Evolutionary conservation across 2,329 filamentous ascomycete species (phyloP).

Genomic region (Phialophora expanda): DNA sequence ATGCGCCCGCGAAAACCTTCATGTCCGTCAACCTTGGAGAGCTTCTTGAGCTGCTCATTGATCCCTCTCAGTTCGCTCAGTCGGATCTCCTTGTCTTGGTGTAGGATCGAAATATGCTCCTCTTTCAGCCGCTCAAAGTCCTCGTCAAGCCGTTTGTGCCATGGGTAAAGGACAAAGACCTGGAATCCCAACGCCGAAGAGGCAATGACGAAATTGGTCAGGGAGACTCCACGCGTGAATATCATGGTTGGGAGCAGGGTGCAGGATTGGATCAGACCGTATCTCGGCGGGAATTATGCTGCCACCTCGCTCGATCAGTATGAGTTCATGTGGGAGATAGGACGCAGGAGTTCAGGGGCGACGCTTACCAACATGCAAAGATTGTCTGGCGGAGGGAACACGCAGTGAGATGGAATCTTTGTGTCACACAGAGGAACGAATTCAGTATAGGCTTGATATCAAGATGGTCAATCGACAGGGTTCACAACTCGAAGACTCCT

Average conservation of each 20-base stretch:
- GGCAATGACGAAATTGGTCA: slow-evolving; percentile 70
- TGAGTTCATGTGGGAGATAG: background rate
- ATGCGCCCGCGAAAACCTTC: background rate
- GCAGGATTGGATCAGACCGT: background rate
- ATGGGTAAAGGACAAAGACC: slow-evolving; percentile 72
- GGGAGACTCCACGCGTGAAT: slow-evolving; percentile 59
- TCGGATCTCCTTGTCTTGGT: slow-evolving; percentile 35
- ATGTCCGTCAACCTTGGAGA: background rate
- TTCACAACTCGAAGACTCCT: background rate
- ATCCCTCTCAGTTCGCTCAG: slow-evolving; percentile 29
- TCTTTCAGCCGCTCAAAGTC: slow-evolving; percentile 65
- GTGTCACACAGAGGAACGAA: background rate
- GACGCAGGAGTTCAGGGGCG: background rate
- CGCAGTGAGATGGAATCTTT: background rate
- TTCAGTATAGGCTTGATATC: background rate
- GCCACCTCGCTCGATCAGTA: background rate
- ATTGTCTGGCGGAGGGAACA: background rate
- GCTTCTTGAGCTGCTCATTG: slow-evolving; percentile 27
- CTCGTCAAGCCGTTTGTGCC: slow-evolving; percentile 69
- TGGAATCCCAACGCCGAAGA: slow-evolving; percentile 70
- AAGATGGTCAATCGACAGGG: background rate
- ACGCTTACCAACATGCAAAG: background rate
- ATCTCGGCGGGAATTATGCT: background rate
- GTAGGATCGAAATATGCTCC: slow-evolving; percentile 56
- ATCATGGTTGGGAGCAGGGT: slow-evolving; percentile 44